Conservation (phyloP, 805 yeast species). For the Candida verbasci region DNA sequence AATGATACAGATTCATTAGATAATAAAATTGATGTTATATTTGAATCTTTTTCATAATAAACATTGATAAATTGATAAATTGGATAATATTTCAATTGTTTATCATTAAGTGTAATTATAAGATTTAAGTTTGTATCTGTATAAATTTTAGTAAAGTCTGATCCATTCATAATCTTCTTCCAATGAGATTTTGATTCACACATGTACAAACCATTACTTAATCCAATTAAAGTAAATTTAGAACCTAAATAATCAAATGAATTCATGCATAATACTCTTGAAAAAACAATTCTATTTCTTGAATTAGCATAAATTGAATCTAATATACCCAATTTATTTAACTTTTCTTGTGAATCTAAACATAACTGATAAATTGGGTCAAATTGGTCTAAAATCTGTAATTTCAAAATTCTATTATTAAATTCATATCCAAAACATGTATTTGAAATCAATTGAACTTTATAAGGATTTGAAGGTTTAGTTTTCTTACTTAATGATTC, state of each 20-base stretch:
- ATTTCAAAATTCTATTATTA: constrained; percentile 42
- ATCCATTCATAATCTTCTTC: constrained; percentile 52
- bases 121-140: constrained; percentile 54
- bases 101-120: constrained; percentile 55
- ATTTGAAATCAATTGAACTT: constrained; percentile 50
- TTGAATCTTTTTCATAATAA: constrained; percentile 40
- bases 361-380: constrained; percentile 45
- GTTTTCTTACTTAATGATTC: constrained; percentile 26
- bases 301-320: constrained; percentile 20
- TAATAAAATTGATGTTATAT: constrained; percentile 44
- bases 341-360: constrained; percentile 15
- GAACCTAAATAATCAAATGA: constrained; percentile 44
- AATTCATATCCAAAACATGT: constrained; percentile 63
- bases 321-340: constrained; percentile 18
- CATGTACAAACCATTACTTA: constrained; percentile 60
- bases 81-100: constrained; percentile 56
- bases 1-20: constrained; percentile 48
- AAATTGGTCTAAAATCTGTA: constrained; percentile 49
- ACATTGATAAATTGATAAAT: constrained; percentile 60
- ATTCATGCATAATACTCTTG: constrained; percentile 40
- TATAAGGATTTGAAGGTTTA: constrained; percentile 48
- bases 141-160: constrained; percentile 55
- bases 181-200: constrained; percentile 46
- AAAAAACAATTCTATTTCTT: constrained; percentile 22
- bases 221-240: constrained; percentile 52